phyloP scores from a whole-genome alignment of 2,329 filamentous ascomycete species.

The Huntiella decipiens region DNA sequence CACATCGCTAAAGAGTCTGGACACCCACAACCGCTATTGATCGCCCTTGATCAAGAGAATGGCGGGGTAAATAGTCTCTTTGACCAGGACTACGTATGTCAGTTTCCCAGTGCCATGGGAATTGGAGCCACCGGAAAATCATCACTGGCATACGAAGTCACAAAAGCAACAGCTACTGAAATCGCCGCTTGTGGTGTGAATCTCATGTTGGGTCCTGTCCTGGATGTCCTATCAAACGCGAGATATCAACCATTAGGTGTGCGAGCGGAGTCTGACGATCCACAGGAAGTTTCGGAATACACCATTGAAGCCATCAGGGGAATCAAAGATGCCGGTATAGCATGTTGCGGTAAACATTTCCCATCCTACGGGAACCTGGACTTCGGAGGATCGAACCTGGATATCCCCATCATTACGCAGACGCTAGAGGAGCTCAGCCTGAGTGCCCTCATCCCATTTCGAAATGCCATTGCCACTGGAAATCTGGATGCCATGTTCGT shows the following conservation, averaged over 20 bases:
- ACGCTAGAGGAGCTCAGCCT: constrained; percentile 80
- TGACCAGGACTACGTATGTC: constrained; percentile 85
- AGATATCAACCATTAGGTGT: constrained; percentile 82
- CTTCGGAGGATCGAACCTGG: constrained; percentile 74
- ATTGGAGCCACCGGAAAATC: constrained; percentile 79
- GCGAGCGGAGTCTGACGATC: constrained; percentile 76
- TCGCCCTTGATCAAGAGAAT: constrained; percentile 93
- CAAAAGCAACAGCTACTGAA: constrained; percentile 83
- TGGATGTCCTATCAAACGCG: constrained; percentile 87
- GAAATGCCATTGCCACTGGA: constrained; percentile 71
- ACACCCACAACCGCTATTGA: constrained; percentile 72
- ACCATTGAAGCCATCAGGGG: constrained; percentile 81
- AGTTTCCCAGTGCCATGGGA: constrained; percentile 95
- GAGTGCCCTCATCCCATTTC: constrained; percentile 80
- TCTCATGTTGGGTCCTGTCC: constrained; percentile 78
- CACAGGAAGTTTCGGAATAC: constrained; percentile 85
- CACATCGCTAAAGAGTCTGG: constrained; percentile 79
- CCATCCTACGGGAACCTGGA: constrained; percentile 91
- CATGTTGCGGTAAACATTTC: constrained; percentile 88
- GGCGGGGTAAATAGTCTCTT: constrained; percentile 93
- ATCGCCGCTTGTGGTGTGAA: constrained; percentile 88
- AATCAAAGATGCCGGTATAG: constrained; percentile 76
- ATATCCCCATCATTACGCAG: constrained; percentile 90
- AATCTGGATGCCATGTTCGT: constrained; percentile 85
- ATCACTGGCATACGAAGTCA: constrained; percentile 72